Percentiles rank a stretch among this genome's conserved stretches.
These are phyloP conservation scores for Oryza glumipatula DNA, from an alignment of 176 grass and related monocot genomes.

Conservation along the genomic window DNA sequence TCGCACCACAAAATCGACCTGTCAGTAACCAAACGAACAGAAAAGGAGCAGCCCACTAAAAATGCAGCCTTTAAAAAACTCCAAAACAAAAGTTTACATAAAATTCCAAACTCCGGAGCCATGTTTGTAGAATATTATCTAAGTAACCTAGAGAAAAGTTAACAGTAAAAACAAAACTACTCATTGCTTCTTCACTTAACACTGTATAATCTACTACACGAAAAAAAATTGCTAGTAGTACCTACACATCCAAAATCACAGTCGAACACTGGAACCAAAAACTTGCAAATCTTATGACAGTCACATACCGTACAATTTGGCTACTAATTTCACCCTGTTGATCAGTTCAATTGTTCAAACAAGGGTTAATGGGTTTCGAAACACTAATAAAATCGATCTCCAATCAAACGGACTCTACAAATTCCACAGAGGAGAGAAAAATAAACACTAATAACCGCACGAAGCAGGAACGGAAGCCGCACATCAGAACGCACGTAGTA, in stretches of 20 bases:
- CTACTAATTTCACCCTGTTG: neutral
- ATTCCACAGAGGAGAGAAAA: neutral
- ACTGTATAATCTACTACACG: neutral
- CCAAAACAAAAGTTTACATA: neutral
- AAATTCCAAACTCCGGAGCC: neutral
- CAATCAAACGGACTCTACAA: neutral
- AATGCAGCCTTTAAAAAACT: constrained; percentile 3
- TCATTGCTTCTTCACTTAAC: neutral
- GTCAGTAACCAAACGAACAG: constrained; percentile 35
- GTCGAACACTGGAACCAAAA: neutral
- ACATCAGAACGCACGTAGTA: too few relatives aligned
- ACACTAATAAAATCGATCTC: neutral
- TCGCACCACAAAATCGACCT: constrained; percentile 44
- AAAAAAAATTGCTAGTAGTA: neutral
- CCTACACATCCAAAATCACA: neutral
- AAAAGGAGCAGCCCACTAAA: constrained; percentile 43
- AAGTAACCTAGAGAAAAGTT: neutral
- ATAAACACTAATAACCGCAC: neutral
- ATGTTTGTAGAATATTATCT: neutral
- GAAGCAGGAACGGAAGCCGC: neutral
- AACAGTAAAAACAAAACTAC: neutral
- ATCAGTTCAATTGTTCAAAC: constrained; percentile 5
- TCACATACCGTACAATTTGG: neutral
- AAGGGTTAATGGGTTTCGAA: neutral
- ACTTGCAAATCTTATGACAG: neutral